Evolutionary conservation across 345 rosid species (phyloP), one percentile per base, ranked within the genome.

Genomic region (Nephelium lappaceum): DNA sequence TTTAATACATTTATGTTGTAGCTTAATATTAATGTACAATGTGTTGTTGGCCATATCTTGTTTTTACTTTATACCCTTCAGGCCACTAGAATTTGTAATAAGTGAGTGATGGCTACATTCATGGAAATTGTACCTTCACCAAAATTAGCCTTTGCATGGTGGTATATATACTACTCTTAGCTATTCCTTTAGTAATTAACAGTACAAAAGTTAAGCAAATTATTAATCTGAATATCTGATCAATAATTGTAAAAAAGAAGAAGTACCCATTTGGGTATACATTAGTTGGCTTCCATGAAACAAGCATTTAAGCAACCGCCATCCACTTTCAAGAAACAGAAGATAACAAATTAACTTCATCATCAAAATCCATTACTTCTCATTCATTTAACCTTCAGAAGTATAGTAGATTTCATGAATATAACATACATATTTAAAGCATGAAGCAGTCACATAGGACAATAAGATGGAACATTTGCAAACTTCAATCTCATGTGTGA

Each of bases 31-130:
- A 58, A 79, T 53, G 66, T 60, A 67, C 74, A 79, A 67, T 63
- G 63, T 70, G 82, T 64, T 70, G 77, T 21, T 73, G 53, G 78
- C 69, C 53, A 63, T 38, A 75, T 66, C 58, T 75, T 36, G 64
- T 58, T 21, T 47, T 70, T 42, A 73, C 77, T 73, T 75, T 67
- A 16, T 60, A 53, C 39, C 47, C 31, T 41, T 47, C 24, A 12
- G 51, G 25, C 36, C 36, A 25, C 49, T 31, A 71, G 45, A 47
- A 39, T 43, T 7, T 23, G 71, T 60, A 66, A 70, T 74, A 73
- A 31, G 83, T 79, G 79, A 64, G 74, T 61, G 47, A 73, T 68
- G 64, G 55, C 74, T 68, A 78, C 36, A 73, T 76, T 67, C 74
- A 41, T 47, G 43, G 31, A 69, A 63, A 45, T 74, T 49, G 24